These are phyloP conservation scores for Trichoderma hamatum DNA, from an alignment of 2,329 filamentous ascomycete species.

Conservation along the genomic window DNA sequence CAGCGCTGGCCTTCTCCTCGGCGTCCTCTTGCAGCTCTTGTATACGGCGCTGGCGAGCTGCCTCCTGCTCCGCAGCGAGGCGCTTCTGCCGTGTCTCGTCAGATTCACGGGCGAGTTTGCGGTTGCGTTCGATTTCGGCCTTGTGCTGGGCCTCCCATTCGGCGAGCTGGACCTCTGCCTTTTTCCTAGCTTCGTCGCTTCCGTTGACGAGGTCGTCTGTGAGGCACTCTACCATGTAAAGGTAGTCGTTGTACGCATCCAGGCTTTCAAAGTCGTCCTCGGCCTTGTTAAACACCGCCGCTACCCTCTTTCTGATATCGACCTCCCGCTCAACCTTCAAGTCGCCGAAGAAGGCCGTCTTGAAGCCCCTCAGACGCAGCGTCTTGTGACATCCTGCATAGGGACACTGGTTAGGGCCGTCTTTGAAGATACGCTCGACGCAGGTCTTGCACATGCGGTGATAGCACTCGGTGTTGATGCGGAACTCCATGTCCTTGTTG, in stretches of 20 bases:
- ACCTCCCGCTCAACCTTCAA: slow-evolving; percentile 88
- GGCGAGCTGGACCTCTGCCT: slow-evolving; percentile 50
- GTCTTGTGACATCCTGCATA: slow-evolving; percentile 87
- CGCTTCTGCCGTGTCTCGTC: slow-evolving; percentile 56
- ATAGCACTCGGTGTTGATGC: slow-evolving; percentile 98
- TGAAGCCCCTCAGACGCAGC: slow-evolving; percentile 81
- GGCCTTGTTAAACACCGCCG: slow-evolving; percentile 79
- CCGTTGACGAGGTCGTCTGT: slow-evolving; percentile 85
- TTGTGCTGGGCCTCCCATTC: slow-evolving; percentile 75
- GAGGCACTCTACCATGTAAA: slow-evolving; percentile 88
- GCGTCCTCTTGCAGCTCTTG: slow-evolving; percentile 69
- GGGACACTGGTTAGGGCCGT: slow-evolving; percentile 89
- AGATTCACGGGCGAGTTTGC: slow-evolving; percentile 56
- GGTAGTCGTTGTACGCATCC: slow-evolving; percentile 86
- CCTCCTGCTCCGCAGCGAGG: slow-evolving; percentile 68
- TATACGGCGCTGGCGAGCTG: slow-evolving; percentile 60
- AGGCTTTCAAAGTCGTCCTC: slow-evolving; percentile 91
- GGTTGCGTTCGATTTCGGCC: slow-evolving; percentile 66
- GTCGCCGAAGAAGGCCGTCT: slow-evolving; percentile 87
- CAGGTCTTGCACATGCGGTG: slow-evolving; percentile 98
- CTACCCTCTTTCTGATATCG: slow-evolving; percentile 82
- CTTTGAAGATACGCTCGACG: slow-evolving; percentile 90
- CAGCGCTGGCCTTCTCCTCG: slow-evolving; percentile 66
- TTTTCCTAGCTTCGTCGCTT: slow-evolving; percentile 61
- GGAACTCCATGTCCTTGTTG: slow-evolving; percentile 90